These are phyloP conservation scores for Silene coronaria DNA, from an alignment of 179 eudicot genomes.

Conservation along the genomic window DNA sequence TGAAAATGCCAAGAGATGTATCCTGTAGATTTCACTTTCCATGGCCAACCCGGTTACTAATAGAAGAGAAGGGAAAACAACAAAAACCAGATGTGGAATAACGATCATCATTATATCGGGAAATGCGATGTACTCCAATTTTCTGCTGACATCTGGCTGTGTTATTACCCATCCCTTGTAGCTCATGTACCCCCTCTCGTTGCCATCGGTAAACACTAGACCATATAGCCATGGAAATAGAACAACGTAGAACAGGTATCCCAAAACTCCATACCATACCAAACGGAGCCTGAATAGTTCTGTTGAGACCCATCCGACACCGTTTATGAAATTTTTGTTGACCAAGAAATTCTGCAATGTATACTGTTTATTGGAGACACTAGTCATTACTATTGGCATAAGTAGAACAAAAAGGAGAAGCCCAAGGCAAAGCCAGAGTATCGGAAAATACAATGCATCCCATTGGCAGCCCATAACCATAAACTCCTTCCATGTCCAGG, in stretches of 20 bases:
- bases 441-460: slow-evolving; percentile 64
- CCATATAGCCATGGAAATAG: slow-evolving; percentile 82
- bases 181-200: slow-evolving; percentile 65
- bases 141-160: slow-evolving; percentile 21
- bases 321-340: slow-evolving; percentile 47
- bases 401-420: slow-evolving; percentile 42
- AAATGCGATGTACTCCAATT: slow-evolving; percentile 50
- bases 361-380: slow-evolving; percentile 39
- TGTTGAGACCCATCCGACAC: slow-evolving; percentile 50
- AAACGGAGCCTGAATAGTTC: slow-evolving; percentile 46
- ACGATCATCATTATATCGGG: slow-evolving; percentile 89
- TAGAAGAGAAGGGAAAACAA: slow-evolving; percentile 58
- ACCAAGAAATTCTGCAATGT: slow-evolving; percentile 41
- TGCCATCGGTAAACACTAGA: slow-evolving; percentile 52
- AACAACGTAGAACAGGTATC: slow-evolving; percentile 64
- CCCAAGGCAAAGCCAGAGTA: slow-evolving; percentile 48
- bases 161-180: slow-evolving; percentile 76
- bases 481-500: slow-evolving; percentile 87
- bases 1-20: slow-evolving; percentile 41
- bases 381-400: slow-evolving; percentile 37
- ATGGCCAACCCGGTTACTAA: slow-evolving; percentile 45
- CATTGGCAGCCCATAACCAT: slow-evolving; percentile 92
- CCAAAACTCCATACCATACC: slow-evolving; percentile 44
- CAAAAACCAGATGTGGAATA: slow-evolving; percentile 66
- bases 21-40: slow-evolving; percentile 54